A percentile compares a stretch with the other conserved stretches of the same genome.
Conservation (phyloP, 306 rosid species). For the Cicer cuneatum region DNA sequence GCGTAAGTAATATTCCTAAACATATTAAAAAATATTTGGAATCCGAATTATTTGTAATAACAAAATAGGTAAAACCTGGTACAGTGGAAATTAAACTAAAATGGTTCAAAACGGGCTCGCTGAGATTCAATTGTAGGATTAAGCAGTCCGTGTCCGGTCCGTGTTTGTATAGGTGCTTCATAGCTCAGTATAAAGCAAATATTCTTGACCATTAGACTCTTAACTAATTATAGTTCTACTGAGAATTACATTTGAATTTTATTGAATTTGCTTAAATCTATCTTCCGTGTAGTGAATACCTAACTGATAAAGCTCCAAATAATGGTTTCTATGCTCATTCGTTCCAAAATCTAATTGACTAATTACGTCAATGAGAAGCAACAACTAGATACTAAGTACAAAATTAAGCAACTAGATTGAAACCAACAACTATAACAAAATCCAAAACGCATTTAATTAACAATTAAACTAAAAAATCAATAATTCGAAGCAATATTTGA, state of each 20-base stretch:
- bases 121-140: not conserved
- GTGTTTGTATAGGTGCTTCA: no score
- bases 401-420: constrained; percentile 22
- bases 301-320: constrained; percentile 4
- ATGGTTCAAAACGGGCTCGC: not conserved
- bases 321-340: not conserved
- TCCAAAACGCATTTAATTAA: not conserved
- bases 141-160: not conserved
- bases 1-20: constrained; percentile 13
- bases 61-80: not conserved
- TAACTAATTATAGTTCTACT: constrained; percentile 22
- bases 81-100: not conserved
- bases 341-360: constrained; percentile 8
- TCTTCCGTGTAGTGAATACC: not conserved
- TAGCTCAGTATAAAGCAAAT: not conserved
- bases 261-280: constrained; percentile 16
- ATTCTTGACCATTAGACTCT: constrained; percentile 27
- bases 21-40: constrained; percentile 12
- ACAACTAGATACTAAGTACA: constrained; percentile 14
- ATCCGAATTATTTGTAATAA: not conserved
- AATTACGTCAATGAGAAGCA: constrained; percentile 18
- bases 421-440: not conserved
- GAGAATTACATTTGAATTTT: constrained; percentile 9
- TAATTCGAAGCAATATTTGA: not conserved
- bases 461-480: constrained; percentile 3